Evolutionary conservation across 2,329 filamentous ascomycete genomes (phyloP).

Genomic region (Aureobasidium pullulans): DNA sequence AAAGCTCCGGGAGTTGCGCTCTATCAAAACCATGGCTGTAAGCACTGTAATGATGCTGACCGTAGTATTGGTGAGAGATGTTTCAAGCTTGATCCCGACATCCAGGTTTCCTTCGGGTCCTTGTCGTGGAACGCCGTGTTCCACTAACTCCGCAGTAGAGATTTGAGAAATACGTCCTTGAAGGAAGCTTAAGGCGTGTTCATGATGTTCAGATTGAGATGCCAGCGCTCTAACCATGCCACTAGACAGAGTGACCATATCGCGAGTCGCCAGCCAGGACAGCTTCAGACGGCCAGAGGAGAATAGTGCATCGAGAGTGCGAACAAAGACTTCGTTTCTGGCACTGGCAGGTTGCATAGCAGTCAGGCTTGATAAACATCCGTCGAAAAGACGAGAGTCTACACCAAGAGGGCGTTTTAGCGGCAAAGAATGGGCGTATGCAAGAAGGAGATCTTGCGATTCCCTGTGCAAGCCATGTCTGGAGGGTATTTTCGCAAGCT

Average conservation of each 20-base stretch:
- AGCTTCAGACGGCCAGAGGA: constrained; percentile 28
- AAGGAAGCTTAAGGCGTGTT: not conserved
- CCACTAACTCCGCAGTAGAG: not conserved
- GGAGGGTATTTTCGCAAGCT: constrained; percentile 7
- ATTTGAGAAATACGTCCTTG: not conserved
- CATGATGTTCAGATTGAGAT: not conserved
- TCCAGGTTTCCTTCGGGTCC: not conserved
- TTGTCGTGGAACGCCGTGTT: not conserved
- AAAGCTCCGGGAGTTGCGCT: not conserved
- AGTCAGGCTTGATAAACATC: not conserved
- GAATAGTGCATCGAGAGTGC: constrained; percentile 24
- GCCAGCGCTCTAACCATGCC: constrained; percentile 25
- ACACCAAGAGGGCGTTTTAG: constrained; percentile 5
- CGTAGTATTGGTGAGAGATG: constrained; percentile 11
- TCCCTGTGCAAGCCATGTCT: not conserved
- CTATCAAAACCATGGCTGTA: constrained; percentile 13
- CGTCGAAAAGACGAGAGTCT: constrained; percentile 3
- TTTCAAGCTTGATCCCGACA: not conserved
- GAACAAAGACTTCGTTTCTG: not conserved
- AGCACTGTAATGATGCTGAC: constrained; percentile 16
- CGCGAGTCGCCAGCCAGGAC: constrained; percentile 32
- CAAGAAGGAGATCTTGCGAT: not conserved
- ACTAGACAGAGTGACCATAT: constrained; percentile 30
- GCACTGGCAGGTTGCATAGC: not conserved
- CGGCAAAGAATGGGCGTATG: constrained; percentile 1